Percentiles rank a stretch among this genome's conserved stretches.
Conservation (phyloP, 768 basidiomycete genomes). For the Tulasnella sp. region DNA sequence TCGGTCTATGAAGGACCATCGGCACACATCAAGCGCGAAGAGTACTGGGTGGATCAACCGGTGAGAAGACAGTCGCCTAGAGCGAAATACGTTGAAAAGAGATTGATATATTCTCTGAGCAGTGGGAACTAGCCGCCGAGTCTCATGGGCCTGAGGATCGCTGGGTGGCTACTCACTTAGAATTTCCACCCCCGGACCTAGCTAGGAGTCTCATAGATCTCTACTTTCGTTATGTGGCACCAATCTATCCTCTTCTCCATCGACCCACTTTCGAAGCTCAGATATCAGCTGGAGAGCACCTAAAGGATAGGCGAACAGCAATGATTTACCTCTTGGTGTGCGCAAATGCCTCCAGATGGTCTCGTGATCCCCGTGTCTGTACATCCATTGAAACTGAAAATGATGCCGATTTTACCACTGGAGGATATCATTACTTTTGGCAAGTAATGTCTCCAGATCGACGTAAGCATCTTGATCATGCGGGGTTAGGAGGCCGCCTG, state of each 20-base stretch:
- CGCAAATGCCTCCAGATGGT: slow-evolving; percentile 9
- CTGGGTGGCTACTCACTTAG: background rate
- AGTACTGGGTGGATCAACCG: background rate
- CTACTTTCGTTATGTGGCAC: background rate
- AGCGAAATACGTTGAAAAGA: background rate
- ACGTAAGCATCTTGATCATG: background rate
- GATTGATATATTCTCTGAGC: background rate
- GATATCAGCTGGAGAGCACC: background rate
- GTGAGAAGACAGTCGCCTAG: background rate
- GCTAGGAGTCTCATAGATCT: slow-evolving; percentile 4
- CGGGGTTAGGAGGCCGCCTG: background rate
- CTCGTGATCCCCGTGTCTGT: background rate
- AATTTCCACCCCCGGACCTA: slow-evolving; percentile 8
- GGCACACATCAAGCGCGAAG: background rate
- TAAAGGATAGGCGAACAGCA: background rate
- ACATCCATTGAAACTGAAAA: too few species aligned
- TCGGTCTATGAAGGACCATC: background rate
- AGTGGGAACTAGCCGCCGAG: too few species aligned
- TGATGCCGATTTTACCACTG: background rate
- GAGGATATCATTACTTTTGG: slow-evolving; percentile 2
- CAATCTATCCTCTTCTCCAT: background rate
- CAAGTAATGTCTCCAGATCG: background rate
- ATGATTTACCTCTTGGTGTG: slow-evolving; percentile 6
- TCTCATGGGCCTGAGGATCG: too few species aligned
- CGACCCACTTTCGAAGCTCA: background rate